Conservation (phyloP, 2,329 filamentous ascomycete genomes). For the Dactylellina cionopaga region DNA sequence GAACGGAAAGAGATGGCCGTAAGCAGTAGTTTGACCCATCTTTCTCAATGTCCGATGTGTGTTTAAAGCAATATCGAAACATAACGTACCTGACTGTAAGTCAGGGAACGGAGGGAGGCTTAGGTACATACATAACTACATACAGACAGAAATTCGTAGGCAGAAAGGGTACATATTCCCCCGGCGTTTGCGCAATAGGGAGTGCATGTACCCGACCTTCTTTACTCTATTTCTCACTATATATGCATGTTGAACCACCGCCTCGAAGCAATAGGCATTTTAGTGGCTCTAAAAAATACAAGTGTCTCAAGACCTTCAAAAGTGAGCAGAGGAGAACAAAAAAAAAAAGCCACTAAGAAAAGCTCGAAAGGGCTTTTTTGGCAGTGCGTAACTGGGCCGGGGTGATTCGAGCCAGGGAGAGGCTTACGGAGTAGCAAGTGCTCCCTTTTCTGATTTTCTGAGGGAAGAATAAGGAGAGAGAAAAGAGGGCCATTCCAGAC, state of each 20-base stretch:
- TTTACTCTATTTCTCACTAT: slow-evolving; percentile 17
- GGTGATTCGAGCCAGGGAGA: slow-evolving; percentile 1
- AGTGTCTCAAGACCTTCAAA: slow-evolving; percentile 48
- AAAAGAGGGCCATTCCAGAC: slow-evolving; percentile 50
- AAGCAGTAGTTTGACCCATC: slow-evolving; percentile 42
- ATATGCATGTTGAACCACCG: slow-evolving; percentile 46
- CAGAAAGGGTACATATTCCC: too few relatives aligned
- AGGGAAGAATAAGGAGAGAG: slow-evolving; percentile 48
- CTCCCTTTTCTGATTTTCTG: slow-evolving; percentile 41
- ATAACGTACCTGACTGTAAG: slow-evolving; percentile 45
- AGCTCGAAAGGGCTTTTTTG: neutral
- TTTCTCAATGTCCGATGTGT: too few relatives aligned
- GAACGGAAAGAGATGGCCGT: slow-evolving; percentile 41
- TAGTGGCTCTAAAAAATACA: slow-evolving; percentile 7
- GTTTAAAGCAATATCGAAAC: neutral
- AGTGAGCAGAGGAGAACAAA: too few relatives aligned
- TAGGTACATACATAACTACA: slow-evolving; percentile 12
- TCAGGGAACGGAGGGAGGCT: slow-evolving; percentile 49
- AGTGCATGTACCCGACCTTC: slow-evolving; percentile 23
- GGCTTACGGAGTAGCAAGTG: slow-evolving; percentile 13
- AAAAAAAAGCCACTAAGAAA: slow-evolving; percentile 12
- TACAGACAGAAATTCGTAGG: neutral
- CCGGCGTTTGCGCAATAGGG: too few relatives aligned
- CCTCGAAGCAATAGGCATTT: slow-evolving; percentile 27
- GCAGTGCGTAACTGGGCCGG: slow-evolving; percentile 42